A percentile compares a stretch with the other conserved stretches of the same genome.
Evolutionary conservation across 345 rosid species (phyloP).

Genomic region (Eucalyptus polybractea): DNA sequence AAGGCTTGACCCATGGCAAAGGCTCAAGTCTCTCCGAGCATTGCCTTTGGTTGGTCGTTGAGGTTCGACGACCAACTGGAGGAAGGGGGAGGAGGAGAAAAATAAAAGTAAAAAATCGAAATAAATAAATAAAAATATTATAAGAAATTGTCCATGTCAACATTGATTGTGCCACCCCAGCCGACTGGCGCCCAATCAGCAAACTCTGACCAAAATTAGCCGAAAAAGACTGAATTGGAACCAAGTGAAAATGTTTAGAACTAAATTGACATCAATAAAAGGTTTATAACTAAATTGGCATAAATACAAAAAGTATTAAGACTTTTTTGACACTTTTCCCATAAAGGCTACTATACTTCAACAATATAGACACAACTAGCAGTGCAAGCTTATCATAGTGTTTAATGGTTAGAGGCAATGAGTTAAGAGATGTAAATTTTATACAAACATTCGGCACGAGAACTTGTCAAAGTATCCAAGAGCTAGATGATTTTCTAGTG

Average conservation of each 20-base stretch:
- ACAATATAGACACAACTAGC: neutral
- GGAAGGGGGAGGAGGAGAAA: no score
- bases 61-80: rapidly evolving
- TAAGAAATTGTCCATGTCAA: no score
- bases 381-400: no score
- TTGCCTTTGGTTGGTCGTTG: rapidly evolving
- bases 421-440: neutral
- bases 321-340: no score
- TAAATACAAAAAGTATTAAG: rapidly evolving
- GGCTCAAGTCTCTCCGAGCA: rapidly evolving
- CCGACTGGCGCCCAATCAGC: rapidly evolving
- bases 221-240: rapidly evolving
- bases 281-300: no score
- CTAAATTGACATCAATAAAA: no score
- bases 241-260: no score
- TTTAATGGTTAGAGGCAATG: no score
- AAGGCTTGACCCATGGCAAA: no score
- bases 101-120: no score
- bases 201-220: rapidly evolving
- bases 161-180: rapidly evolving
- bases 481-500: neutral
- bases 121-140: no score
- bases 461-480: no score
- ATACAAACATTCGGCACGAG: neutral
- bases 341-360: neutral